Base-by-base conservation (phyloP, 345 rosid species). In the Eucalyptus regnans region DNA sequence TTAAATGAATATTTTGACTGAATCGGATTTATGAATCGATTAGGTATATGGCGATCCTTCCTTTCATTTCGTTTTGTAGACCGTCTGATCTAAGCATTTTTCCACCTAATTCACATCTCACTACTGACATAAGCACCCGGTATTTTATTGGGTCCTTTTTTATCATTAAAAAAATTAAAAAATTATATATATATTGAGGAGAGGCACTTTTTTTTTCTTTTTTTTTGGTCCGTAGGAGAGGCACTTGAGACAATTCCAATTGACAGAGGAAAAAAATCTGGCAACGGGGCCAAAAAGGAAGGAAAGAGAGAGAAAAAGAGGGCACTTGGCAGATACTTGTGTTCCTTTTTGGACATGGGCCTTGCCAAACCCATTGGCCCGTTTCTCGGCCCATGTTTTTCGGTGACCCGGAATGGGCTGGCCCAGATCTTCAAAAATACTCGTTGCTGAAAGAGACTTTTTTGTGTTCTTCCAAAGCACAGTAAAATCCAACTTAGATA, bases 21-120 rank as follows among this genome's bases (percentile, higher is more conserved):
- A 13, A 9, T n/a, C 0, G 20, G 1, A n/a, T 7, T n/a, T 14
- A n/a, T 6, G 37, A 64, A n/a, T 15, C 9, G 5, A 64, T 29
- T n/a, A n/a, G 5, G 76, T n/a, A n/a, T n/a, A n/a, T n/a, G 4
- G 5, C 9, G 76, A 14, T 64, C 20, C 9, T 64, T 64, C 76
- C 9, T n/a, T 62, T 29, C 71, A 7, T 62, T 29, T 62, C 9
- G 5, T 62, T 13, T 13, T 13, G 17, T 7, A 29, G 16, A 18
- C 33, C 31, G 29, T 29, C 8, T 29, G 1, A 62, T 29, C 17
- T 62, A 29, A 29, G 71, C 17, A 29, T 29, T 29, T 29, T 62
- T 29, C 17, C 81, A 17, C 81, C 25, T 71, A 71, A 68, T 33
- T 71, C 81, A 37, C 81, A 37, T 33, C 13, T 33, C 44, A 33